A percentile compares a stretch with the other conserved stretches of the same genome.
Conservation (phyloP, 768 basidiomycete genomes). For the Psilocybe cubensis region DNA sequence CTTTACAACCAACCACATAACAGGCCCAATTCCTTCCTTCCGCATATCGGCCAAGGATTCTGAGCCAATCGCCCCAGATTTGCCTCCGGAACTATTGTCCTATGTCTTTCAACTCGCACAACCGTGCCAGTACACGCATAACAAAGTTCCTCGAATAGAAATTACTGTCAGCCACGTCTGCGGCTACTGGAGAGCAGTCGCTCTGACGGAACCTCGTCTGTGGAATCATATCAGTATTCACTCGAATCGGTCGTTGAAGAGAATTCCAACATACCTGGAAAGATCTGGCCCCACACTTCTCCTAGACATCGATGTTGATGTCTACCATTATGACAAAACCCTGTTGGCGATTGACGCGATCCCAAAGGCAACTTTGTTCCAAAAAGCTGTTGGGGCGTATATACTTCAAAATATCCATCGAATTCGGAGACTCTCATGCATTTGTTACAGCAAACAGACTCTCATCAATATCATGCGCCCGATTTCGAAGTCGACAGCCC, state of each 20-base stretch:
- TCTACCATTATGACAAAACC: slow-evolving; percentile 29
- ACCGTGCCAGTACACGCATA: slow-evolving; percentile 22
- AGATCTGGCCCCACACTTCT: slow-evolving; percentile 29
- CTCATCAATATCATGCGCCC: slow-evolving; percentile 24
- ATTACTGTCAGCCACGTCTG: slow-evolving; percentile 47
- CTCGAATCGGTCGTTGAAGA: slow-evolving; percentile 26
- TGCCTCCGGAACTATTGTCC: slow-evolving; percentile 36
- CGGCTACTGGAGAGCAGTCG: slow-evolving; percentile 41
- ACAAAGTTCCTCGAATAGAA: slow-evolving; percentile 30
- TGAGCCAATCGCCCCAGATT: slow-evolving; percentile 8
- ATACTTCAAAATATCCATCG: slow-evolving; percentile 22
- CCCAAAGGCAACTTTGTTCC: background rate
- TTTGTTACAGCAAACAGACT: slow-evolving; percentile 25
- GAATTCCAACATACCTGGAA: slow-evolving; percentile 29
- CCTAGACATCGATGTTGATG: slow-evolving; percentile 33
- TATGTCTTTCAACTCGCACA: slow-evolving; percentile 28
- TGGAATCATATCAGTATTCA: slow-evolving; percentile 43
- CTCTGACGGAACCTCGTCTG: slow-evolving; percentile 36
- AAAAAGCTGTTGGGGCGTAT: slow-evolving; percentile 2
- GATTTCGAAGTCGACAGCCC: slow-evolving; percentile 17
- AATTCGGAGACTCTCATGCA: slow-evolving; percentile 29
- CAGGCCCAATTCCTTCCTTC: background rate
- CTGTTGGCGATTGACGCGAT: background rate
- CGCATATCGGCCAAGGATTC: background rate
- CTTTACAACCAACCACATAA: background rate